phyloP scores from a whole-genome alignment of 1,284 basidiomycete genomes.

The Ceratobasidium sp. region DNA sequence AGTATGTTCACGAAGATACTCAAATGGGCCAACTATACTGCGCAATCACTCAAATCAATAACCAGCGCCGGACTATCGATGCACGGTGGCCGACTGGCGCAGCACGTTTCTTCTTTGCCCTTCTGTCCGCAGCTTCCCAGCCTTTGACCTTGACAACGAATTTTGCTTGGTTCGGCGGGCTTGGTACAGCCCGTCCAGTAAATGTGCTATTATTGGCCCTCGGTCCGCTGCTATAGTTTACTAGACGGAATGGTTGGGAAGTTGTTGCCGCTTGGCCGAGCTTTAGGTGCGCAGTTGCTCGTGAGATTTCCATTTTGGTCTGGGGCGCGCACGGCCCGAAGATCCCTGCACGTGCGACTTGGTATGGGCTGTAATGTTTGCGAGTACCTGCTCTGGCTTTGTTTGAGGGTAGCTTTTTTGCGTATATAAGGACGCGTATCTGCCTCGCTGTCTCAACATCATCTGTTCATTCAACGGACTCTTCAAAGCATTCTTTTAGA shows the following conservation, averaged over 20 bases:
- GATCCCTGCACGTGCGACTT: background rate
- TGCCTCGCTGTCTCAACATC: slow-evolving; percentile 19
- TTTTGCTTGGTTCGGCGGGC: background rate
- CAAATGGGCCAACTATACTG: background rate
- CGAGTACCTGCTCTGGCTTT: background rate
- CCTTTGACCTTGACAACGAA: background rate
- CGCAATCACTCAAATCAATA: background rate
- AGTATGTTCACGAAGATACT: background rate
- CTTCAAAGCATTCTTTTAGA: slow-evolving; percentile 16
- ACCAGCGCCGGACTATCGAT: background rate
- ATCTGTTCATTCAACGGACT: slow-evolving; percentile 1
- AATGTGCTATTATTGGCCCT: background rate
- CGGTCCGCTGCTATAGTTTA: background rate
- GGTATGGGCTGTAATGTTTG: background rate
- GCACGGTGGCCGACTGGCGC: background rate
- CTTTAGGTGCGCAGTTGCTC: background rate
- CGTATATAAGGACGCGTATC: slow-evolving; percentile 15
- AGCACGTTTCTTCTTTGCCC: slow-evolving; percentile 29
- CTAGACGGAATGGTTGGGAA: slow-evolving; percentile 1
- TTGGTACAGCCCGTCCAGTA: background rate
- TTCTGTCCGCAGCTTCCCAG: slow-evolving; percentile 20
- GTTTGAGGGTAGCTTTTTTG: background rate
- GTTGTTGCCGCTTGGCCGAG: background rate
- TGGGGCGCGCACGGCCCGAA: background rate
- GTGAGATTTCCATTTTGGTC: background rate